Evolutionary conservation across 768 basidiomycete species (phyloP), one percentile per base, ranked within the genome.

Genomic region (Trametes elegans): DNA sequence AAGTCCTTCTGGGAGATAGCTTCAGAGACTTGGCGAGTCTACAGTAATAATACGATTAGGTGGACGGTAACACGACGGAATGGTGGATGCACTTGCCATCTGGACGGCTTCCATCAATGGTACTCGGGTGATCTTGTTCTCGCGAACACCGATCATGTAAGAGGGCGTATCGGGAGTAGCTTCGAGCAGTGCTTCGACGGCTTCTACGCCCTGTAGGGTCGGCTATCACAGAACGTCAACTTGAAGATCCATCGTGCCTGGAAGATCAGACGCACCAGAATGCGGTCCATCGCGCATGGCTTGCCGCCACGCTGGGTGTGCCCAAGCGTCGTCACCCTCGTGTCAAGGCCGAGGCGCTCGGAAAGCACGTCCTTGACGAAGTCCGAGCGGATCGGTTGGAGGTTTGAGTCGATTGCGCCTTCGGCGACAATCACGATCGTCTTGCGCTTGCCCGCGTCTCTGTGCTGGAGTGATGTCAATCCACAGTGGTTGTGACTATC

Each of bases 371-470:
- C 80, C 73, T 94, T 98, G 71, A 99, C 85, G 66, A 94, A 84
- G 27, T 92, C 90, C 16, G 93, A 87, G 39, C 79, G 85, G 68
- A 99, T 98, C n/a, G 93, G 93, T 26, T 96, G 85, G 41, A 98
- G 81, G 63, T 89, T 77, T 44, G 78, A 74, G 69, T 98, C 96
- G 43, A 89, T 84, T 9, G 97, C 96, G 21, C 97, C 97, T 73
- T 99, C 97, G 1, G 97, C 96, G 36, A 98, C 88, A 60, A 99
- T 97, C 54, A 99, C 93, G 61, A 99, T 97, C 1, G 96, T 98
- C 75, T 96, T 98, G 63, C 97, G 87, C 75, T 98, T 98, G 31
- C 97, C 97, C 21, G 88, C 74, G 60, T 81, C 75, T 54, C 97
- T 89, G 70, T 98, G 95, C 93, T 98, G 60, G 1, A 44, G 28